Percentiles rank a stretch among this genome's conserved stretches.
Evolutionary conservation across 2,329 filamentous ascomycete species (phyloP).

Genomic region (Alternaria metachromatica): DNA sequence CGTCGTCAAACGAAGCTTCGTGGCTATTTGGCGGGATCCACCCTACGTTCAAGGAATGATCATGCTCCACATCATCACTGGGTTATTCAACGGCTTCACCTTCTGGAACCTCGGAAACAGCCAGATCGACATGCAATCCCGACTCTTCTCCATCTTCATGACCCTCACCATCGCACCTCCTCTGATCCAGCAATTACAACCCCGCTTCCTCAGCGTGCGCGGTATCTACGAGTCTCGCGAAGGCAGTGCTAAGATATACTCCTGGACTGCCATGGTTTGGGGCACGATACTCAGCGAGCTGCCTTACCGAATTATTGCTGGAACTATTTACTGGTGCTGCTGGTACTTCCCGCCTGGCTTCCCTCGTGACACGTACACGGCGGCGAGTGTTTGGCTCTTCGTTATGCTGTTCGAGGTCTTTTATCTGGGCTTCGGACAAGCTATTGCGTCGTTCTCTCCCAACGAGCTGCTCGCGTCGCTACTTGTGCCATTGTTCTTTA

Average conservation of each 20-base stretch:
- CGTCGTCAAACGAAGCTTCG: slow-evolving; percentile 58
- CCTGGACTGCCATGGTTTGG: slow-evolving; percentile 73
- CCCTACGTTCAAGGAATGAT: slow-evolving; percentile 65
- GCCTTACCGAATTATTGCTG: slow-evolving; percentile 71
- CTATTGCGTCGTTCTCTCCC: slow-evolving; percentile 70
- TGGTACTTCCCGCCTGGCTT: slow-evolving; percentile 63
- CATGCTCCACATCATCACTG: slow-evolving; percentile 59
- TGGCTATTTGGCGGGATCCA: slow-evolving; percentile 69
- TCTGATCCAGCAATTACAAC: slow-evolving; percentile 78
- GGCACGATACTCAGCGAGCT: slow-evolving; percentile 72
- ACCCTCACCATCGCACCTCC: slow-evolving; percentile 76
- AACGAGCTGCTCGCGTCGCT: slow-evolving; percentile 72
- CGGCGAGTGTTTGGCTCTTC: slow-evolving; percentile 68
- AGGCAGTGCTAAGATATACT: slow-evolving; percentile 79
- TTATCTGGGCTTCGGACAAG: slow-evolving; percentile 70
- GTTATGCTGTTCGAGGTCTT: slow-evolving; percentile 71
- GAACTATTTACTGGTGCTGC: slow-evolving; percentile 65
- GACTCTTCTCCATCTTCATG: slow-evolving; percentile 79
- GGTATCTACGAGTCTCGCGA: slow-evolving; percentile 75
- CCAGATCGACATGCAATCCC: slow-evolving; percentile 58
- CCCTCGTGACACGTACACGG: slow-evolving; percentile 62
- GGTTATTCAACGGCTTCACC: slow-evolving; percentile 58
- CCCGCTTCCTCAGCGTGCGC: slow-evolving; percentile 70
- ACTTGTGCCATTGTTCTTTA: slow-evolving; percentile 72
- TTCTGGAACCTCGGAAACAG: slow-evolving; percentile 56